Evolutionary conservation across 2,329 filamentous ascomycete genomes (phyloP).

Genomic region (Penicillium oxalicum): DNA sequence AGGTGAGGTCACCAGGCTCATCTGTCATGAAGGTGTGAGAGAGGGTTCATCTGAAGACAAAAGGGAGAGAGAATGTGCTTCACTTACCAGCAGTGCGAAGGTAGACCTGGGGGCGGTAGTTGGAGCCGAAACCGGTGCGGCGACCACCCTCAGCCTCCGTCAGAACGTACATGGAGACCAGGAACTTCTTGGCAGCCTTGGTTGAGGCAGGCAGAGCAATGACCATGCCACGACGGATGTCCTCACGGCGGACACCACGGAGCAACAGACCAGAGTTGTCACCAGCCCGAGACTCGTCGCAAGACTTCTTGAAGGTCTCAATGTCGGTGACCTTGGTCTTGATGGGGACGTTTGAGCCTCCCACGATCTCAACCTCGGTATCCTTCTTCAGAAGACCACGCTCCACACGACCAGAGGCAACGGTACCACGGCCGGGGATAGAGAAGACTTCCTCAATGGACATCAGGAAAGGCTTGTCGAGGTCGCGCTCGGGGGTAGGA

Average conservation of each 20-base stretch:
- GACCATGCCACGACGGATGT: constrained; percentile 92
- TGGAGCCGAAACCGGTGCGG: constrained; percentile 89
- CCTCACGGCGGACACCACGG: constrained; percentile 92
- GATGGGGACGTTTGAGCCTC: constrained; percentile 73
- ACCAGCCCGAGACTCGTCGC: constrained; percentile 89
- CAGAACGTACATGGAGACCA: constrained; percentile 93
- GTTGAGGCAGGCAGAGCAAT: constrained; percentile 74
- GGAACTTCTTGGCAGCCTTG: constrained; percentile 85
- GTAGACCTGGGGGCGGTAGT: constrained; percentile 96
- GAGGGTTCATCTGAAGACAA: not conserved
- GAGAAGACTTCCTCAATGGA: constrained; percentile 92
- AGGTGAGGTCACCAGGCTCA: constrained; percentile 68
- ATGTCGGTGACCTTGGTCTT: constrained; percentile 99
- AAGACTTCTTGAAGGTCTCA: constrained; percentile 99
- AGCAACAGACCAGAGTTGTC: constrained; percentile 98
- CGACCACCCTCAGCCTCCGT: constrained; percentile 97
- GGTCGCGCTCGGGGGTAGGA: constrained; percentile 84
- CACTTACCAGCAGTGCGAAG: constrained; percentile 72
- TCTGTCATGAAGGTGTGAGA: constrained; percentile 24
- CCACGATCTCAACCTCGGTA: constrained; percentile 87
- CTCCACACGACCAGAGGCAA: constrained; percentile 95
- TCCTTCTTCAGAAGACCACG: constrained; percentile 92
- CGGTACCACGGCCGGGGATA: constrained; percentile 88
- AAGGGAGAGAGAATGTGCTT: constrained; percentile 4
- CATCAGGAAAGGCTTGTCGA: constrained; percentile 99